These are phyloP conservation scores for Pseudognaphalium luteoalbum DNA, from an alignment of 129 eudicot species.

Conservation along the genomic window DNA sequence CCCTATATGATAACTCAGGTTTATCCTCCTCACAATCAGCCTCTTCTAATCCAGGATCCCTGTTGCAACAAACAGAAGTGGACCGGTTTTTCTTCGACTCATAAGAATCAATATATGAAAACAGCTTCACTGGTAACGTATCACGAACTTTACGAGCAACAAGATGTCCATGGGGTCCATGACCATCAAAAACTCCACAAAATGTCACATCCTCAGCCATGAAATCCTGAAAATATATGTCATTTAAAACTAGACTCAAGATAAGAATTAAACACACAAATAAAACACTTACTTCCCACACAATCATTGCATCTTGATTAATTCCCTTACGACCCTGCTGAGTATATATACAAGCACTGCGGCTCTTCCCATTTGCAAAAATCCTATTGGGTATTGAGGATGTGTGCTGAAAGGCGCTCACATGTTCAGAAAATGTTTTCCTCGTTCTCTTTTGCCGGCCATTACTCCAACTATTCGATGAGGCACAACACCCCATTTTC, in stretches of 20 bases:
- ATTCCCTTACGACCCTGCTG: conserved; percentile 99
- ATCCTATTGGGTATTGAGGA: conserved; percentile 73
- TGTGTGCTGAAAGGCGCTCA: conserved; percentile 54
- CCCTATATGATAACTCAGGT: conserved; percentile 71
- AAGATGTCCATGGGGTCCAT: conserved; percentile 98
- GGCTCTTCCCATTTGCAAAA: conserved; percentile 72
- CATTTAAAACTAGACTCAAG: background rate
- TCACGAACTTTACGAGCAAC: conserved; percentile 98
- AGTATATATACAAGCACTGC: conserved; percentile 80
- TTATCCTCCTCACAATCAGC: conserved; percentile 66
- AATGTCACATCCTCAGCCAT: conserved; percentile 79
- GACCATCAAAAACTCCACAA: conserved; percentile 97
- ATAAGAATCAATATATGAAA: conserved; percentile 64
- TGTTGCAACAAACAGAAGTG: conserved; percentile 54
- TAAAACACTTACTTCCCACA: conserved; percentile 80
- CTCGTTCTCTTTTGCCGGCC: conserved; percentile 50
- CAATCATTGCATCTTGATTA: conserved; percentile 99
- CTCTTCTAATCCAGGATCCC: conserved; percentile 49
- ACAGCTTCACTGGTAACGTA: conserved; percentile 68
- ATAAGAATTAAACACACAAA: background rate
- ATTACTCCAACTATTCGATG: conserved; percentile 46
- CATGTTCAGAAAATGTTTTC: conserved; percentile 72
- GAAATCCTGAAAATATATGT: conserved; percentile 58
- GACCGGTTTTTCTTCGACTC: conserved; percentile 58
- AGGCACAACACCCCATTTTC: conserved; percentile 89